Base-by-base conservation (phyloP, 2,329 filamentous ascomycete species). In the Neofusicoccum ribis region DNA sequence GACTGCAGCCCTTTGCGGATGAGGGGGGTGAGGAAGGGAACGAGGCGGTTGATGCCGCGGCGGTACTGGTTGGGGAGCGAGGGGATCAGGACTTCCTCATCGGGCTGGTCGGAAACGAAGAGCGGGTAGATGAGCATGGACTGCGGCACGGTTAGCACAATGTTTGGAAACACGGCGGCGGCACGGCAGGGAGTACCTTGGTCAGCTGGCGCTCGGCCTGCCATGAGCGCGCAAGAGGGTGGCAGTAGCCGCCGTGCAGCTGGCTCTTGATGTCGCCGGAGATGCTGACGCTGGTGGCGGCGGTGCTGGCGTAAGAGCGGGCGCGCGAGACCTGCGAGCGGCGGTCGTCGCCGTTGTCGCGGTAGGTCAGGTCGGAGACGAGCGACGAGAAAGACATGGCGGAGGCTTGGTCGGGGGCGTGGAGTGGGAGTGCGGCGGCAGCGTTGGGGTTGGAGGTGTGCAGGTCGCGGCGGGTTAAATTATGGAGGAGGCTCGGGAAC, bases 51-150 rank as follows among this genome's bases (percentile, higher is more conserved):
- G 74, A 98, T 77, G 68, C 95, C 94, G 67, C 93, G 89, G 73
- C 94, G 93, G 79, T 89, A 84, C 79, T 98, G 94, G 76, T 93
- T 92, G 1, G 95, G 95, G 3, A 99, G 86, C 20, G 93, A 97
- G 59, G 93, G 90, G 65, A 99, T 96, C 15, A 91, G 84, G 14
- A 89, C 91, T 81, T 97, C 91, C 81, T 98, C 94, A 73, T 98
- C 92, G 41, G 94, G 91, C 74, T 91, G 88, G 79, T 99, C 95
- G 73, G 95, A 96, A 69, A 99, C 88, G 82, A 99, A 99, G 70
- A 99, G 86, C 12, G 95, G 95, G 80, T 96, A 98, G 74, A 99
- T 97, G 73, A 99, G 89, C 95, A 98, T 98, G 43, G 93, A 95
- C 92, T 97, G 72, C 37, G 3, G 41, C 17, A 20, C 50, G 37